These are phyloP conservation scores for Elsinoe necatrix DNA, from an alignment of 2,329 filamentous ascomycete genomes.

Conservation along the genomic window DNA sequence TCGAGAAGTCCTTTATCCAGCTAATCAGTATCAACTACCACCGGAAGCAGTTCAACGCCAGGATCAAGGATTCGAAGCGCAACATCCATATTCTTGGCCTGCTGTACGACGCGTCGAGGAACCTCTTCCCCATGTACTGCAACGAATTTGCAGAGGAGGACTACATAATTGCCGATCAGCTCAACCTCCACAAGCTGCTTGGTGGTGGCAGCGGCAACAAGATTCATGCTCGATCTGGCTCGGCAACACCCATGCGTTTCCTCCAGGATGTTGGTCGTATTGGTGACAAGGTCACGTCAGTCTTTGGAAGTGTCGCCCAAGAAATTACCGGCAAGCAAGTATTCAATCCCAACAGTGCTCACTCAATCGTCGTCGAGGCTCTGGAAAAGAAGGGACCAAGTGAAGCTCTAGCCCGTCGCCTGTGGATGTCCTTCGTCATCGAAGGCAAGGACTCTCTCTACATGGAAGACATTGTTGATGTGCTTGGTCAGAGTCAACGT, in stretches of 20 bases:
- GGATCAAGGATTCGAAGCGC: conserved; percentile 83
- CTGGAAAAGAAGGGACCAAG: conserved; percentile 75
- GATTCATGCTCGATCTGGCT: conserved; percentile 47
- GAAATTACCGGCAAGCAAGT: conserved; percentile 94
- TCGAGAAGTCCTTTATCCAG: conserved; percentile 72
- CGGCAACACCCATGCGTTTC: conserved; percentile 67
- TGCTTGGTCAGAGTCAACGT: conserved; percentile 66
- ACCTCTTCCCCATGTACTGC: conserved; percentile 87
- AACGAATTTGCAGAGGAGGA: conserved; percentile 86
- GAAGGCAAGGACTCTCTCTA: conserved; percentile 76
- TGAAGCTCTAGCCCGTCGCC: conserved; percentile 83
- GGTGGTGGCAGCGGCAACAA: conserved; percentile 44
- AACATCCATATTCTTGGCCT: conserved; percentile 73
- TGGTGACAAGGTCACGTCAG: conserved; percentile 87
- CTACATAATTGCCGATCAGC: conserved; percentile 74
- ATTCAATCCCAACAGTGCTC: conserved; percentile 84
- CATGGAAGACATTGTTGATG: conserved; percentile 75
- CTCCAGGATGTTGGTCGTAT: conserved; percentile 64
- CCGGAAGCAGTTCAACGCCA: conserved; percentile 69
- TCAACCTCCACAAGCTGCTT: conserved; percentile 49
- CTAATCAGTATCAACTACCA: conserved; percentile 80
- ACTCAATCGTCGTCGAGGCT: conserved; percentile 82
- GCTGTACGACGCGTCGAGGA: conserved; percentile 82
- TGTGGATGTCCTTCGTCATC: conserved; percentile 97
- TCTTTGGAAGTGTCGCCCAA: conserved; percentile 84